phyloP scores from a whole-genome alignment of 169 alveolate genomes.

The Babesia gibsoni region DNA sequence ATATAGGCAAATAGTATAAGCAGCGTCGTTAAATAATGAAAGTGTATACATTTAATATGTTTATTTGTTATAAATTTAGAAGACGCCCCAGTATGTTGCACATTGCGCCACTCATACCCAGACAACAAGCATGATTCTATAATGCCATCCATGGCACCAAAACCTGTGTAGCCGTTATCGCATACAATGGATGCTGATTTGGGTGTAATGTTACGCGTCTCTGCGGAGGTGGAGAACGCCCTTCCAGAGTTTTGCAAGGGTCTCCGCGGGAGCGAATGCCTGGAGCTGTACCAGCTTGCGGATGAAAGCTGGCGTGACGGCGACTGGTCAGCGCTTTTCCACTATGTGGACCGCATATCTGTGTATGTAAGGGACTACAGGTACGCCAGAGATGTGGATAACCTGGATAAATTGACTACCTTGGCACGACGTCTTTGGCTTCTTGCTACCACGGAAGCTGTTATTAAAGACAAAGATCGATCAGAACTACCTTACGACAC shows the following conservation, averaged over 20 bases:
- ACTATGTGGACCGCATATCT: constrained; percentile 24
- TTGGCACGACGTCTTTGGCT: constrained; percentile 46
- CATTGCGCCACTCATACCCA: no score
- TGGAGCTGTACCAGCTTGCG: constrained; percentile 8
- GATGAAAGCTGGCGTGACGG: constrained; percentile 14
- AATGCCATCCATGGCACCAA: no score
- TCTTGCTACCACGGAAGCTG: constrained; percentile 15
- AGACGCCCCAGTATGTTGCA: no score
- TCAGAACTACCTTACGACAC: not conserved
- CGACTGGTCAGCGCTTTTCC: constrained; percentile 6
- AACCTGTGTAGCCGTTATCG: no score
- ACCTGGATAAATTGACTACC: constrained; percentile 9
- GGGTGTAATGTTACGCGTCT: constrained; percentile 33
- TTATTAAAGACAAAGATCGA: not conserved
- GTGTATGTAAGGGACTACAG: constrained; percentile 29
- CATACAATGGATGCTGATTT: not conserved
- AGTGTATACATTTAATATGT: no score
- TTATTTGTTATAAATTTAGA: no score
- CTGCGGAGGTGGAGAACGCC: constrained; percentile 45
- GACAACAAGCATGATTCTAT: no score
- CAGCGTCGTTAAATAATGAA: no score
- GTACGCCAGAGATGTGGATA: not conserved
- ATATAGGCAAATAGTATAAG: no score
- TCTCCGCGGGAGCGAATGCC: constrained; percentile 13
- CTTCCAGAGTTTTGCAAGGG: constrained; percentile 43